A percentile compares a stretch with the other conserved stretches of the same genome.
Evolutionary conservation across 805 yeast species (phyloP).

Genomic region (Kodamaea jinghongensis): DNA sequence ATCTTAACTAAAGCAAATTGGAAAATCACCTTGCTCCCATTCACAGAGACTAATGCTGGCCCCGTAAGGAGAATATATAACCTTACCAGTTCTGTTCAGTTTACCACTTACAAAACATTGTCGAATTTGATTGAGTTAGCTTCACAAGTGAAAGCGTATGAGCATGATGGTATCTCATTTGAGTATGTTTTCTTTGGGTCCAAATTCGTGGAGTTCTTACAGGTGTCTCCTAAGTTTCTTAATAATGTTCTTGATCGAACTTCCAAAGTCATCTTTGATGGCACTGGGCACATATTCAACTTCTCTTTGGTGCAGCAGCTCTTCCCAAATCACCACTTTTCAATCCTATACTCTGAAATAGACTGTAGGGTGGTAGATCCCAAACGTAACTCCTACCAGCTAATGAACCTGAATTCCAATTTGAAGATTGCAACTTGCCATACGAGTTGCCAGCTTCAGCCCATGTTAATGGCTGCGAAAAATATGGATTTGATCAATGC

Average conservation of each 20-base stretch:
- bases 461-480: slow-evolving; percentile 1
- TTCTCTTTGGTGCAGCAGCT: neutral
- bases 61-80: neutral
- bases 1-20: slow-evolving; percentile 13
- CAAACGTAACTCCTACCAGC: slow-evolving; percentile 2
- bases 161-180: neutral
- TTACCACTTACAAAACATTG: slow-evolving; percentile 1
- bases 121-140: slow-evolving; percentile 9
- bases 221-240: slow-evolving; percentile 4
- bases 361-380: slow-evolving; percentile 8
- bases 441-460: neutral
- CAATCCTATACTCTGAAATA: slow-evolving; percentile 1
- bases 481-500: neutral
- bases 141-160: neutral
- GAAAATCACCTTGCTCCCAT: slow-evolving; percentile 13
- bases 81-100: neutral
- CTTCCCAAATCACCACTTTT: neutral
- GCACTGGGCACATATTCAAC: slow-evolving; percentile 2
- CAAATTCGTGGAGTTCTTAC: slow-evolving; percentile 9
- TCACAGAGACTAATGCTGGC: slow-evolving; percentile 2
- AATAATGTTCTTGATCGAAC: neutral
- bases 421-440: neutral
- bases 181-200: slow-evolving; percentile 8
- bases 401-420: slow-evolving; percentile 1
- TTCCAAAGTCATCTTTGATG: slow-evolving; percentile 7